These are phyloP conservation scores for Gnetum montanum DNA, from an alignment of 75 land plant species.

Conservation along the genomic window DNA sequence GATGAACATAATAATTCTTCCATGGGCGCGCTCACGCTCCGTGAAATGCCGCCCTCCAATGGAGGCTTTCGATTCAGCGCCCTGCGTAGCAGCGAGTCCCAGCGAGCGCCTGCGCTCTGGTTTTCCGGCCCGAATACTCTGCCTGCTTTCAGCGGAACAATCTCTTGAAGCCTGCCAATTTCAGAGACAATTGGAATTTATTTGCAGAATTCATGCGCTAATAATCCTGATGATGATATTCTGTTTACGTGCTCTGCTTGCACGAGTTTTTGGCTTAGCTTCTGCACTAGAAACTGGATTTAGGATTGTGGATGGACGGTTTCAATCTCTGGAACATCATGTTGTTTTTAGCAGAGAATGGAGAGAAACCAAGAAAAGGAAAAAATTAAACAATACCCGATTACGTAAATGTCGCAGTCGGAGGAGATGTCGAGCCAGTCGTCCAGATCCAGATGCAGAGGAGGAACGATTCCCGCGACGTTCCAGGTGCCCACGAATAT, in stretches of 20 bases:
- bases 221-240: no score
- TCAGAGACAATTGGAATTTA: no score
- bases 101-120: slow-evolving; percentile 46
- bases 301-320: no score
- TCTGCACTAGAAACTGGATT: no score
- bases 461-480: slow-evolving; percentile 50
- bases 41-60: background rate
- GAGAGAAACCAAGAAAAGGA: no score
- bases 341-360: no score
- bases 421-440: slow-evolving; percentile 35
- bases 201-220: no score
- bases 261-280: no score
- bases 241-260: no score
- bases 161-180: slow-evolving; percentile 77
- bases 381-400: slow-evolving; percentile 35
- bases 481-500: slow-evolving; percentile 71
- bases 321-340: no score
- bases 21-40: background rate
- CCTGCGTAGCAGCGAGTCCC: slow-evolving; percentile 52
- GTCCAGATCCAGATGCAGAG: slow-evolving; percentile 28
- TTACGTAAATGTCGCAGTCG: slow-evolving; percentile 51
- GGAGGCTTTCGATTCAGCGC: slow-evolving; percentile 22
- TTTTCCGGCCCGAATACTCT: slow-evolving; percentile 75
- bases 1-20: slow-evolving; percentile 1
- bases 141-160: slow-evolving; percentile 77